Percentiles rank a stretch among this genome's conserved stretches.
Evolutionary conservation across 768 basidiomycete species (phyloP).

Genomic region (Amanita rimosa): DNA sequence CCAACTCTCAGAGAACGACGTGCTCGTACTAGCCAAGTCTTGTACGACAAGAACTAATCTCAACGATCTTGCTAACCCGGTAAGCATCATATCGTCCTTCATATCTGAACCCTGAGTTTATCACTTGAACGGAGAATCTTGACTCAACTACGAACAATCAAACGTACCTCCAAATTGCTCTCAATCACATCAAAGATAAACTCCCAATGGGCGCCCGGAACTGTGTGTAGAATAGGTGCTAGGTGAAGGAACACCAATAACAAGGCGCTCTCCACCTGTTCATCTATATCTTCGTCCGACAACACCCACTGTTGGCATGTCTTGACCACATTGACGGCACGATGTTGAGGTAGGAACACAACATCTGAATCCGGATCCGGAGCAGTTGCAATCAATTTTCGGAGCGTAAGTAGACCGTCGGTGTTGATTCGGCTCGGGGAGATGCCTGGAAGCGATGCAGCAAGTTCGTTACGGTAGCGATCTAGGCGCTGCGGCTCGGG

Average conservation of each 20-base stretch:
- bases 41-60: constrained; percentile 55
- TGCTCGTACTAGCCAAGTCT: constrained; percentile 65
- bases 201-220: constrained; percentile 87
- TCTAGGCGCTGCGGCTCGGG: constrained; percentile 65
- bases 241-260: constrained; percentile 63
- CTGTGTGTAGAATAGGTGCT: constrained; percentile 79
- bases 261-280: constrained; percentile 72
- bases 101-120: constrained; percentile 42
- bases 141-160: neutral
- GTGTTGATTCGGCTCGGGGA: constrained; percentile 48
- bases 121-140: neutral
- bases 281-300: constrained; percentile 51
- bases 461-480: constrained; percentile 82
- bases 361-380: constrained; percentile 73
- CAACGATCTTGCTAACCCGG: constrained; percentile 60
- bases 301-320: constrained; percentile 75
- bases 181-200: constrained; percentile 85
- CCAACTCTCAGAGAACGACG: constrained; percentile 61
- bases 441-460: constrained; percentile 67
- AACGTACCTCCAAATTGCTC: constrained; percentile 75
- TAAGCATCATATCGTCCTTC: constrained; percentile 44
- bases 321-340: constrained; percentile 83
- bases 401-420: constrained; percentile 58
- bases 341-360: constrained; percentile 72
- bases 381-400: constrained; percentile 59